A percentile compares a stretch with the other conserved stretches of the same genome.
Conservation (phyloP, 768 basidiomycete genomes). For the Macrolepiota fuliginosa region DNA sequence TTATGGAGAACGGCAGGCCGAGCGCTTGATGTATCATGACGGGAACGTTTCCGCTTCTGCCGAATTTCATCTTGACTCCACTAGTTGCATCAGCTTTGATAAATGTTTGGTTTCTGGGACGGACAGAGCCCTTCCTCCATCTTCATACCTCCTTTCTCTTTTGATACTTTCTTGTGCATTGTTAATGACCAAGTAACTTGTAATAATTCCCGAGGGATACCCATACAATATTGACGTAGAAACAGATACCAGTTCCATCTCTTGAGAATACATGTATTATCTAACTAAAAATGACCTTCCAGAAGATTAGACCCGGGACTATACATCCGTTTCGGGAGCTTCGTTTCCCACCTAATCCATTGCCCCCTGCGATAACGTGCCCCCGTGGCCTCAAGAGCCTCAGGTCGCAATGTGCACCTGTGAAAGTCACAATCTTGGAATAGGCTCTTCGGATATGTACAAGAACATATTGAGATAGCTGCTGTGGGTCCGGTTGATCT, state of each 20-base stretch:
- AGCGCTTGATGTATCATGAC: conserved; percentile 4
- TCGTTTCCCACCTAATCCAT: neutral
- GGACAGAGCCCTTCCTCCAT: neutral
- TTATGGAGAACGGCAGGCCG: conserved; percentile 31
- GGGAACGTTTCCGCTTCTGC: neutral
- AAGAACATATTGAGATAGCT: neutral
- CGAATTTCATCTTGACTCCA: neutral
- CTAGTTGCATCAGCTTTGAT: neutral
- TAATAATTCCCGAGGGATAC: neutral
- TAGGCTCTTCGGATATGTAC: neutral
- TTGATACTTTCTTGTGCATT: neutral
- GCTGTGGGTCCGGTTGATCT: neutral
- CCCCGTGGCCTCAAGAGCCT: neutral
- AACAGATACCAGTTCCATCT: neutral
- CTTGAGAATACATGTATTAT: neutral
- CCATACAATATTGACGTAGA: neutral
- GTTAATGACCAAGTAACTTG: neutral
- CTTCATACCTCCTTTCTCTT: neutral
- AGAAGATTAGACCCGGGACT: neutral
- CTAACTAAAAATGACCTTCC: neutral
- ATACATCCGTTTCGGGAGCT: neutral
- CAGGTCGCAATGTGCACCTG: neutral
- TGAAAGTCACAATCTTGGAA: neutral
- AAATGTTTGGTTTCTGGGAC: neutral
- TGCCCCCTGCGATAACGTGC: neutral